Evolutionary conservation across 2,329 filamentous ascomycete genomes (phyloP), one percentile per base, ranked within the genome.

Genomic region (Cadophora gregata): DNA sequence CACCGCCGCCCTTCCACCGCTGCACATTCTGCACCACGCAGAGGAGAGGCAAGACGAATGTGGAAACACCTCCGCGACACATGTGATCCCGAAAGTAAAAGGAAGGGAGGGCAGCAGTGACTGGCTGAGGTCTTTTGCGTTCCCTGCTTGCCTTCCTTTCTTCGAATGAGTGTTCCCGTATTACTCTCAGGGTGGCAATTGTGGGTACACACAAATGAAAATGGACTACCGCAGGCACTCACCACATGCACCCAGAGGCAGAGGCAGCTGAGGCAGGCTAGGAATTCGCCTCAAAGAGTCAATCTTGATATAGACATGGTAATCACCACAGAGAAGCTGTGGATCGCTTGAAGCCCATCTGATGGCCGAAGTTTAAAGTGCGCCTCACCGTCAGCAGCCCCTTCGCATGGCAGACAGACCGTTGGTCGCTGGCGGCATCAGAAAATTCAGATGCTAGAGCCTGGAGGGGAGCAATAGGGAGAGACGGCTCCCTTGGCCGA

Each of bases 51-150:
- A 70, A 69, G 65, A 61, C 69, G 14, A 63, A 65, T 67, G n/a
- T 48, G 70, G 69, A 36, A 69, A 69, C 38, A 70, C n/a, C 31
- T 64, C 70, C 70, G 70, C 59, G 55, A 31, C 19, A 59, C 70
- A 69, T 69, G 70, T 70, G 70, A 72, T 70, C 62, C 64, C 64
- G 63, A 66, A 64, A 59, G 27, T 48, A 19, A 62, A 36, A 53
- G 24, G 29, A 59, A 53, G 51, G 36, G 19, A n/a, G n/a, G n/a
- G n/a, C n/a, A n/a, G n/a, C n/a, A n/a, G n/a, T n/a, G n/a, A 62
- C 29, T 59, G 29, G 24, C 38, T 45, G 19, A 21, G 56, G 24
- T 10, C 58, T 50, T 7, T 8, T 56, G 29, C 36, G 29, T 56
- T 29, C 53, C 31, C 21, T 56, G 25, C 27, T 9, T 51, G 38